Percentiles rank a stretch among this genome's conserved stretches.
Conservation (phyloP, 2,329 filamentous ascomycete genomes). For the Apiospora arundinis region DNA sequence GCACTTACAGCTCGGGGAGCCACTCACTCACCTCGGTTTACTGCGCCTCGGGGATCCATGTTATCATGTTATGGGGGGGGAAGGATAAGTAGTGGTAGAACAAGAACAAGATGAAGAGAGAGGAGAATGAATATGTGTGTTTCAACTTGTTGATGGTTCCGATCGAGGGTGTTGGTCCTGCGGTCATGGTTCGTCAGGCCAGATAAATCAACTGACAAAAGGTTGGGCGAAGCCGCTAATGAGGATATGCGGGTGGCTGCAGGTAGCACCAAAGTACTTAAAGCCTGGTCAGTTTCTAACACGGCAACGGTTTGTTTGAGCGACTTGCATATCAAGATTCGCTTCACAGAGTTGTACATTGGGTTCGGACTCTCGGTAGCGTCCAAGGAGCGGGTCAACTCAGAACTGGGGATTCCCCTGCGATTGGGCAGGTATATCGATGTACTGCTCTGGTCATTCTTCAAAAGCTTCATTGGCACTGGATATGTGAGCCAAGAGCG, state of each 20-base stretch:
- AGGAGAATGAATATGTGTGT: neutral
- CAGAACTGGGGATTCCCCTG: neutral
- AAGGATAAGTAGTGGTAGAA: no score
- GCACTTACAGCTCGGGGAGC: neutral
- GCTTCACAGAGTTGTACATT: neutral
- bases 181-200: conserved; percentile 6
- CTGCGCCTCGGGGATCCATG: conserved; percentile 4
- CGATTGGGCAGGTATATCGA: neutral
- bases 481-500: neutral
- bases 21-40: conserved; percentile 9
- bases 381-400: neutral
- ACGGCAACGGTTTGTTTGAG: conserved; percentile 9
- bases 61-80: neutral
- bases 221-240: conserved; percentile 4
- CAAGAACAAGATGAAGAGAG: neutral
- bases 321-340: neutral
- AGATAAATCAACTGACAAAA: conserved; percentile 8
- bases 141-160: neutral
- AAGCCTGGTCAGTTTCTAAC: neutral
- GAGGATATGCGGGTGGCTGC: conserved; percentile 16
- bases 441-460: neutral
- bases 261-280: neutral
- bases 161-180: neutral
- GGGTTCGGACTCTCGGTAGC: conserved; percentile 12
- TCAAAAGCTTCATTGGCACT: neutral